Evolutionary conservation across 75 land plant species (phyloP), one percentile per base, ranked within the genome.

Genomic region (Isoetes taiwanensis): DNA sequence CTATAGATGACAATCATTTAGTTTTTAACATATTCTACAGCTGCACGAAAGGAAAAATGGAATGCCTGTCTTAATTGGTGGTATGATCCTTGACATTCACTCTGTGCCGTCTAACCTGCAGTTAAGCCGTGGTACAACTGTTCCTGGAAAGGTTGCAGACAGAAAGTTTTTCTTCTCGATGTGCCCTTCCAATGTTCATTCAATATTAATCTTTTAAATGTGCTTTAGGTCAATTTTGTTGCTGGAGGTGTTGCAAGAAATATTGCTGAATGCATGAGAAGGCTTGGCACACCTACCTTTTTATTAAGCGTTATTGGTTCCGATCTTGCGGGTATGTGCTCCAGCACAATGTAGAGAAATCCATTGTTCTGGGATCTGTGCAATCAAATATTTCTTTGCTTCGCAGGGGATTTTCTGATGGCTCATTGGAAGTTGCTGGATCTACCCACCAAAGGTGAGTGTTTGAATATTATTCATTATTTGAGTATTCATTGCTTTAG

Each of bases 191-290:
- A 48, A 48, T 19, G 19, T 12, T 8, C 19, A 9, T 48, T 11
- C 17, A 48, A 48, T 12, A 17, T 12, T 10, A 11, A 48, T 19
- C 11, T 12, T 8, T 48, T 19, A 48, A 11, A 11, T 12, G 52
- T 48, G 19, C 52, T 8, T 48, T 11, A 93, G 96, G 79, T 91
- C 28, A 35, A 63, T 17, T 87, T 73, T 66, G 59, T 70, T 3
- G 57, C 52, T 62, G 95, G 98, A 9, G 95, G 98, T 43, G 98
- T 93, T 14, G 95, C 85, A 54, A 83, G 89, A 56, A 87, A 93
- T 73, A 53, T 93, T 42, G 85, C 90, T 6, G 98, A 93, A 32
- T 84, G 85, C 53, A 73, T 93, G 85, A 67, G 77, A 30, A 81
- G 77, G 52, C 81, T 93, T 30, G 83, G 98, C 61, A 55, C 59